Percentiles rank a stretch among this genome's conserved stretches.
Evolutionary conservation across 495 filamentous ascomycete species (phyloP).

Genomic region (Xylaria cubensis): DNA sequence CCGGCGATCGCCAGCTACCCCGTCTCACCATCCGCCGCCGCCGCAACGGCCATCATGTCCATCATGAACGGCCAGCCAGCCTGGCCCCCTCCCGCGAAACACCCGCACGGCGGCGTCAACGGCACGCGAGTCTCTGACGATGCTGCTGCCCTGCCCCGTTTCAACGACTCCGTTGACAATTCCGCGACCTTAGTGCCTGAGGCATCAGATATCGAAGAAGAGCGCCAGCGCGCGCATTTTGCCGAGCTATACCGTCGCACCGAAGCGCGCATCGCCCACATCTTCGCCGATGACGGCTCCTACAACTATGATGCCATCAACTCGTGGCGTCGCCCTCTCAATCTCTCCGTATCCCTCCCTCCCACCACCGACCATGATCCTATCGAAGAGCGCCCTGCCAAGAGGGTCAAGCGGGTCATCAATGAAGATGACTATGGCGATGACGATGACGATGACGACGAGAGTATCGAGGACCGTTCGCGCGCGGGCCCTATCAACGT

Average conservation of each 20-base stretch:
- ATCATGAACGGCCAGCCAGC: constrained; percentile 57
- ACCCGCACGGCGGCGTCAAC: constrained; percentile 38
- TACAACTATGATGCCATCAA: constrained; percentile 50
- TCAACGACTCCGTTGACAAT: constrained; percentile 44
- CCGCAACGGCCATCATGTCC: constrained; percentile 52
- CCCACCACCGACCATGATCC: constrained; percentile 56
- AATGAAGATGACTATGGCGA: constrained; percentile 85
- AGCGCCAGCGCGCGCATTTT: constrained; percentile 52
- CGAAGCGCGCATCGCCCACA: constrained; percentile 60
- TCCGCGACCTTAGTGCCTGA: constrained; percentile 55
- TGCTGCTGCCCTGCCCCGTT: constrained; percentile 47
- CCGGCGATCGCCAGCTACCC: constrained; percentile 48
- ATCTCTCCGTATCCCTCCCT: constrained; percentile 42
- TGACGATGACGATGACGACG: constrained; percentile 72
- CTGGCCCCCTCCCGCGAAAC: constrained; percentile 50
- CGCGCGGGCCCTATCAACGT: constrained; percentile 40
- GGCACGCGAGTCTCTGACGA: constrained; percentile 47
- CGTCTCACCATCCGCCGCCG: constrained; percentile 43
- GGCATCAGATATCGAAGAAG: constrained; percentile 58
- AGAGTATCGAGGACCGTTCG: constrained; percentile 56
- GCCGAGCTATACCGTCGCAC: constrained; percentile 49
- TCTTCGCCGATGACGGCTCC: constrained; percentile 81
- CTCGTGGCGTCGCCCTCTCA: constrained; percentile 45
- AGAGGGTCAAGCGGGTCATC: constrained; percentile 60
- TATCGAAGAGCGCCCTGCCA: constrained; percentile 55